These are phyloP conservation scores for Pleurotus sapidus DNA, from an alignment of 768 basidiomycete genomes.

Conservation along the genomic window DNA sequence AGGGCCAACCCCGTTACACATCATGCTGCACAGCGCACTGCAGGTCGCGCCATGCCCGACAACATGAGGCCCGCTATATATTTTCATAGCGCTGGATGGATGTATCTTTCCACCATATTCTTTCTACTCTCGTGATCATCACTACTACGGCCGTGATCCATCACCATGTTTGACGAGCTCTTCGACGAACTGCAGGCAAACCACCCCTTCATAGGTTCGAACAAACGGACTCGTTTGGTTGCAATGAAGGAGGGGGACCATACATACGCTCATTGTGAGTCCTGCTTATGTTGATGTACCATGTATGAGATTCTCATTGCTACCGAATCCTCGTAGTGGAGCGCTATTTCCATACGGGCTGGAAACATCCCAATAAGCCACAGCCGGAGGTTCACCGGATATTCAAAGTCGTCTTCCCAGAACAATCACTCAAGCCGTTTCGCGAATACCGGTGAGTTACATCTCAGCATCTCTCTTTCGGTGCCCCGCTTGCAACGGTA, in stretches of 20 bases:
- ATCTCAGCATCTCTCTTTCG: no score
- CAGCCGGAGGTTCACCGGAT: slow-evolving; percentile 46
- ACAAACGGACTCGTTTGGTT: slow-evolving; percentile 40
- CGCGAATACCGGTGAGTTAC: slow-evolving; percentile 40
- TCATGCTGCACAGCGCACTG: no score
- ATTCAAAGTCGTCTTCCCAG: slow-evolving; percentile 49
- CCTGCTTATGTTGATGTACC: neutral
- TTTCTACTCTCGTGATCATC: no score
- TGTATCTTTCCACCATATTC: no score
- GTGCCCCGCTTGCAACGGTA: neutral
- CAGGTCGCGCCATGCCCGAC: no score
- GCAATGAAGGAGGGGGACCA: slow-evolving; percentile 31
- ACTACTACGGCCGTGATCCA: no score
- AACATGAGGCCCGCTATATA: no score
- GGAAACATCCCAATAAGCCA: slow-evolving; percentile 53
- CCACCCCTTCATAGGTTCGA: slow-evolving; percentile 9
- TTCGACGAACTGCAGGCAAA: no score
- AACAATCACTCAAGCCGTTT: slow-evolving; percentile 40
- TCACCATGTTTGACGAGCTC: no score
- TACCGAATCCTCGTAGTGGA: slow-evolving; percentile 35
- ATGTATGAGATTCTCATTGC: neutral
- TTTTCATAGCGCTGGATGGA: no score
- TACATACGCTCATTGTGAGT: slow-evolving; percentile 39
- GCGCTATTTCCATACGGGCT: slow-evolving; percentile 47
- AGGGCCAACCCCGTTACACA: no score